Percentiles rank a stretch among this genome's conserved stretches.
These are phyloP conservation scores for Cryptococcus sp. DNA, from an alignment of 1,284 basidiomycete genomes.

Conservation along the genomic window DNA sequence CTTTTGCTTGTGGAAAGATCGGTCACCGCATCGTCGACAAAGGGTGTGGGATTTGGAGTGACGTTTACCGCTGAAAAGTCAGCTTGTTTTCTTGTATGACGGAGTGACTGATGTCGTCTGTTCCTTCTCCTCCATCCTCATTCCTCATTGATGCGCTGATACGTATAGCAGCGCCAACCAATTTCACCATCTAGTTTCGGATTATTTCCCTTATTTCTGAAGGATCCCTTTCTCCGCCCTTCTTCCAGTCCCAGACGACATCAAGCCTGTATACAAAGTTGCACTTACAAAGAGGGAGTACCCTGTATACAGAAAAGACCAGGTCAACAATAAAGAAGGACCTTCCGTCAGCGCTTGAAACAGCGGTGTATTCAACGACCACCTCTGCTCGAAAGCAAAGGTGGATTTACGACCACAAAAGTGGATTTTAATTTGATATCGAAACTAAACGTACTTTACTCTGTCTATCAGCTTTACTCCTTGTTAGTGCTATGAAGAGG, in stretches of 20 bases:
- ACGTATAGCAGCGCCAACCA: too few species aligned
- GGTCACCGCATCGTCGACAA: constrained; percentile 88
- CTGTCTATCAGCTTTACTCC: constrained; percentile 14
- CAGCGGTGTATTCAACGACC: not conserved
- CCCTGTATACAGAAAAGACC: constrained; percentile 61
- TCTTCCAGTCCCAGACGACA: not conserved
- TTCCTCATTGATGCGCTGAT: too few species aligned
- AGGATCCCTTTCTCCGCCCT: not conserved
- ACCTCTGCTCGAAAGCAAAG: too few species aligned
- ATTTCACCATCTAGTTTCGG: not conserved
- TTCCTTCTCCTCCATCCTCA: too few species aligned
- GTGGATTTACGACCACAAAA: too few species aligned
- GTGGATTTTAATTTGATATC: not conserved
- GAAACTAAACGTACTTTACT: constrained; percentile 29
- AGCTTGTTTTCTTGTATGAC: too few species aligned
- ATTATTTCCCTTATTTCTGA: too few species aligned
- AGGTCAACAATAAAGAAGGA: constrained; percentile 53
- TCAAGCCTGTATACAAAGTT: not conserved
- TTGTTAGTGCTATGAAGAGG: constrained; percentile 1
- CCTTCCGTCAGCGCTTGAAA: constrained; percentile 43
- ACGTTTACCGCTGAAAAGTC: constrained; percentile 68
- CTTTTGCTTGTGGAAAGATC: constrained; percentile 95
- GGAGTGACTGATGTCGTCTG: too few species aligned
- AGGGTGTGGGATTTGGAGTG: constrained; percentile 99
- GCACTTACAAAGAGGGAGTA: constrained; percentile 76